Conservation (phyloP, 2,329 filamentous ascomycete species). For the Apiospora malaysiana region DNA sequence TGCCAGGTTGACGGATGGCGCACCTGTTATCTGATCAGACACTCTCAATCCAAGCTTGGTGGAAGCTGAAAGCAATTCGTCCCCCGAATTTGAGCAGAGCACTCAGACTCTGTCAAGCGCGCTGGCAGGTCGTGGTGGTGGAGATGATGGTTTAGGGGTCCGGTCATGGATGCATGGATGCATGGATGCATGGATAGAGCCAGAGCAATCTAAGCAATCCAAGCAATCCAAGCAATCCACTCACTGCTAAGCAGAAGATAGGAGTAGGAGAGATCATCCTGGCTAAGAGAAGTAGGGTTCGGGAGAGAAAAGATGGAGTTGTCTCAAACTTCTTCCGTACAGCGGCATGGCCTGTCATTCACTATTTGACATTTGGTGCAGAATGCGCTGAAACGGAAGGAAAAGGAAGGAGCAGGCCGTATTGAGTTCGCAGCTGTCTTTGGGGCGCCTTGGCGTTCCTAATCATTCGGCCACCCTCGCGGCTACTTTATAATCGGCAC, state of each 20-base stretch:
- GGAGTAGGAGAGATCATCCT: not conserved
- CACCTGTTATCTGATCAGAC: not conserved
- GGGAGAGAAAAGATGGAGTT: not conserved
- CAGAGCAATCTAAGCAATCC: not conserved
- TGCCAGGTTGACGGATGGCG: not conserved
- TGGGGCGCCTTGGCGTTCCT: not conserved
- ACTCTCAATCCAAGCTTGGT: not conserved
- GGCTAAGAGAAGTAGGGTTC: not conserved
- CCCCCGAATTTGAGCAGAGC: not conserved
- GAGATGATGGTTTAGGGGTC: conserved; percentile 7
- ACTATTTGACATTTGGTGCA: not conserved
- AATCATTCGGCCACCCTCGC: not conserved
- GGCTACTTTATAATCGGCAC: not conserved
- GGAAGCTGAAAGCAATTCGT: too few relatives aligned
- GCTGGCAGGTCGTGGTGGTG: not conserved
- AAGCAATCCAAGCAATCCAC: too few relatives aligned
- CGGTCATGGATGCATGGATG: not conserved
- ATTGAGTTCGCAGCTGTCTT: not conserved
- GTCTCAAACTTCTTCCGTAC: not conserved
- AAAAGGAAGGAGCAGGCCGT: not conserved
- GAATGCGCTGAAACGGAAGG: not conserved
- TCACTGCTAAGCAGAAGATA: not conserved
- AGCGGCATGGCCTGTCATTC: not conserved
- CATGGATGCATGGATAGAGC: not conserved
- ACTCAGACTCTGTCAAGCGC: not conserved